A percentile compares a stretch with the other conserved stretches of the same genome.
Conservation (phyloP, 1,284 basidiomycete species). For the Dichomitus squalens region DNA sequence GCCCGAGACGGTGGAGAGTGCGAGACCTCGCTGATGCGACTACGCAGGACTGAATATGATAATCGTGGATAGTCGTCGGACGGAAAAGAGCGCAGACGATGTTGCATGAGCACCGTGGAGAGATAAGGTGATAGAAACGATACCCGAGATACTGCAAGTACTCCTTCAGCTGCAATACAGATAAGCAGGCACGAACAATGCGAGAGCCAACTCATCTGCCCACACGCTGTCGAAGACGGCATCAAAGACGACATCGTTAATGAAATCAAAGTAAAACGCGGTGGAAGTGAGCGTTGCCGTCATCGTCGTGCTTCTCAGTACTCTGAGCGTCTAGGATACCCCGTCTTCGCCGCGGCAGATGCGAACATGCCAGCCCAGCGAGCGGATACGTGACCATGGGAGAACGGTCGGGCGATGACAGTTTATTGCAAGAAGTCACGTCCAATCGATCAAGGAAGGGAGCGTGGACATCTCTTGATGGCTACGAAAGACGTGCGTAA, state of each 20-base stretch:
- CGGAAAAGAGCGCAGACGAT: too few species aligned
- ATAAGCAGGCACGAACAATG: too few species aligned
- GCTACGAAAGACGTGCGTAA: not conserved
- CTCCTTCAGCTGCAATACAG: too few species aligned
- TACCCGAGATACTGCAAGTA: too few species aligned
- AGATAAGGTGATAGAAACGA: too few species aligned
- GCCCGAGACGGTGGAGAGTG: not conserved
- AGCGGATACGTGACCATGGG: not conserved
- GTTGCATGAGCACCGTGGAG: too few species aligned
- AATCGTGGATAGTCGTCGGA: too few species aligned
- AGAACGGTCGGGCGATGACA: not conserved
- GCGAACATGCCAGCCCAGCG: too few species aligned
- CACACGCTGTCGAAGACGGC: not conserved
- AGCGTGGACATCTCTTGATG: not conserved
- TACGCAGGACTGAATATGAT: too few species aligned
- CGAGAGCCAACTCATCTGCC: not conserved
- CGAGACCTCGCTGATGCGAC: too few species aligned
- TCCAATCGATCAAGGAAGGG: not conserved
- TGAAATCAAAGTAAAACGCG: conserved; percentile 1
- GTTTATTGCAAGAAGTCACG: not conserved
- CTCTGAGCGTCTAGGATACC: not conserved
- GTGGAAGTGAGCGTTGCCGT: not conserved
- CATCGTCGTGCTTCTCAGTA: not conserved
- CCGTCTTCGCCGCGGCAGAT: not conserved
- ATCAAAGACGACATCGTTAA: not conserved